These are phyloP conservation scores for Pulveroboletus sp. DNA, from an alignment of 768 basidiomycete species.

Conservation along the genomic window DNA sequence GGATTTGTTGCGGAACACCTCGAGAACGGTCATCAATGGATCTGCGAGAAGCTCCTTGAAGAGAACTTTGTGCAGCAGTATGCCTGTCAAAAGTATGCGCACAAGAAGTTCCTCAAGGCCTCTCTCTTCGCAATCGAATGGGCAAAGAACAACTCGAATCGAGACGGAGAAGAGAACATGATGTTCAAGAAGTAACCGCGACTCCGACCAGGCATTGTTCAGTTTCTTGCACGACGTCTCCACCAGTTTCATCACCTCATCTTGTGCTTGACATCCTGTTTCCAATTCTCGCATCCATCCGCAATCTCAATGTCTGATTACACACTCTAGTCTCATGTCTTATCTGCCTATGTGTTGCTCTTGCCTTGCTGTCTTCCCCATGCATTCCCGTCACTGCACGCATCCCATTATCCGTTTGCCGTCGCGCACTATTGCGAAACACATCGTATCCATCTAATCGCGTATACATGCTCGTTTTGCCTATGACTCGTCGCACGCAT, in stretches of 20 bases:
- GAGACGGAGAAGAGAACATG: constrained; percentile 30
- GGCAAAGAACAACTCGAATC: constrained; percentile 53
- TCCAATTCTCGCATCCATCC: constrained; percentile 31
- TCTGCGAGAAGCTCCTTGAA: constrained; percentile 81
- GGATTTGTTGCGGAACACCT: constrained; percentile 89
- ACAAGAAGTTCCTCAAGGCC: constrained; percentile 97
- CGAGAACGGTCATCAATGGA: constrained; percentile 71
- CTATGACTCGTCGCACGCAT: constrained; percentile 21
- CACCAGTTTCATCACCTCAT: constrained; percentile 22
- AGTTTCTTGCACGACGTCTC: constrained; percentile 24
- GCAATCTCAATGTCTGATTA: constrained; percentile 40
- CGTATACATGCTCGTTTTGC: constrained; percentile 36
- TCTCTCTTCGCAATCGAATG: constrained; percentile 74
- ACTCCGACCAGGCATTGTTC: constrained; percentile 13
- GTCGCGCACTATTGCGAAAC: constrained; percentile 34
- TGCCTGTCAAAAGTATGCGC: constrained; percentile 93
- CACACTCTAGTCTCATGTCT: constrained; percentile 36
- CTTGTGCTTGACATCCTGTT: constrained; percentile 37
- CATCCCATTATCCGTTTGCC: constrained; percentile 22
- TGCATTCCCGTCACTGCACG: constrained; percentile 29
- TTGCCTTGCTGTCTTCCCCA: constrained; percentile 36
- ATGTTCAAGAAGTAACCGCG: constrained; percentile 30
- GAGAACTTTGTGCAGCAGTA: constrained; percentile 79
- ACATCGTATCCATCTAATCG: constrained; percentile 33
- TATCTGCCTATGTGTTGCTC: constrained; percentile 34